Conservation (phyloP, 2,329 filamentous ascomycete species). For the Claviceps spartinae region DNA sequence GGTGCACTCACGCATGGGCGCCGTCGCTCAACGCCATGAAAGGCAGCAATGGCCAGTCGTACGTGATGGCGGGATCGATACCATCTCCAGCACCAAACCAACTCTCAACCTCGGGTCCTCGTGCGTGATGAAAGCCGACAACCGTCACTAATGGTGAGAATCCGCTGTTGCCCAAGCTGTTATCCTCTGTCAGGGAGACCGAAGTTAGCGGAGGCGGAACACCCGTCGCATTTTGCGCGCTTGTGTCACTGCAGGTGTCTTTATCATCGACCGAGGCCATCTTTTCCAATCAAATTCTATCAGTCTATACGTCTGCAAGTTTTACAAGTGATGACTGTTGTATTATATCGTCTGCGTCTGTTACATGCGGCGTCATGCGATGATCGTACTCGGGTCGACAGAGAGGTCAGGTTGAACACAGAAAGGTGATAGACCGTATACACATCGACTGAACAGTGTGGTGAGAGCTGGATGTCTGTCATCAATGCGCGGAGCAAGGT, state of each 20-base stretch:
- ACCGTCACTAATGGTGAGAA: constrained; percentile 63
- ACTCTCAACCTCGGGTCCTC: constrained; percentile 82
- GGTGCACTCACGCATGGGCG: constrained; percentile 64
- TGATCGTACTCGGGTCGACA: neutral
- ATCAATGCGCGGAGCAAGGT: neutral
- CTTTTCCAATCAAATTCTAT: neutral
- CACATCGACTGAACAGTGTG: neutral
- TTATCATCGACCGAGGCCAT: constrained; percentile 1
- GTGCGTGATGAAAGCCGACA: constrained; percentile 73
- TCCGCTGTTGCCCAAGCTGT: constrained; percentile 19
- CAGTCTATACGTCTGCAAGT: neutral
- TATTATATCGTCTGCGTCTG: neutral
- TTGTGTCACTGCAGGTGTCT: neutral
- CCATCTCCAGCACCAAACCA: constrained; percentile 73
- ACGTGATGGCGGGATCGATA: constrained; percentile 63
- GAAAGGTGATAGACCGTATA: neutral
- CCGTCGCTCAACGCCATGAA: constrained; percentile 97
- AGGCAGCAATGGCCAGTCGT: constrained; percentile 81
- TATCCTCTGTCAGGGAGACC: constrained; percentile 17
- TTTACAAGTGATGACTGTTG: neutral
- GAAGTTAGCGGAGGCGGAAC: constrained; percentile 19
- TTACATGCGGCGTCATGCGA: neutral
- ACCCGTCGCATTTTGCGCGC: constrained; percentile 13
- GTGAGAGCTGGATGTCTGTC: neutral
- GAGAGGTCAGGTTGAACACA: neutral